Percentiles rank a stretch among this genome's conserved stretches.
Evolutionary conservation across 257 asterid genomes (phyloP).

Genomic region (Solanum clarkiae): DNA sequence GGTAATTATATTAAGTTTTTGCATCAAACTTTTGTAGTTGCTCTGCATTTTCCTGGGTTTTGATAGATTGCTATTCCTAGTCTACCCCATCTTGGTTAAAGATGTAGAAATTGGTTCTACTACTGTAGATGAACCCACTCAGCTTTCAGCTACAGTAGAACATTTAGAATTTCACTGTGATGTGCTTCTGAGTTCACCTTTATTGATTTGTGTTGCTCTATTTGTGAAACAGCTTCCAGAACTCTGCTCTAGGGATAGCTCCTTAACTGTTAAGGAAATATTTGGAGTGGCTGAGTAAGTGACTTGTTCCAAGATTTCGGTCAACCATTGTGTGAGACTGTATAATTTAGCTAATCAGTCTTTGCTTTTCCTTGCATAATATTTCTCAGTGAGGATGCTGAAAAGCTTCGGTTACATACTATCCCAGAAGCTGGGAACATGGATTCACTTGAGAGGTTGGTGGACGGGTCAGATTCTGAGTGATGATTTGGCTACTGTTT

Average conservation of each 20-base stretch:
- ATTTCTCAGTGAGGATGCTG: conserved; percentile 80
- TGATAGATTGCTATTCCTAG: background rate
- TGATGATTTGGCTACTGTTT: conserved; percentile 17
- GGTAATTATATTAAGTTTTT: background rate
- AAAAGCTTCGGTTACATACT: conserved; percentile 72
- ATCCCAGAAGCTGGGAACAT: conserved; percentile 68
- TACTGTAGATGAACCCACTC: background rate
- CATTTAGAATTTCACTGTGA: background rate
- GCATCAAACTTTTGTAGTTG: background rate
- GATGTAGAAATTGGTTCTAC: background rate
- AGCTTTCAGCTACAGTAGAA: background rate
- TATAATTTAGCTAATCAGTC: background rate
- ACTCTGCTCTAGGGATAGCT: conserved; percentile 69
- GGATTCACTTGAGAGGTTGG: conserved; percentile 77
- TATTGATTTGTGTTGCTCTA: background rate
- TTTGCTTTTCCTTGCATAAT: background rate
- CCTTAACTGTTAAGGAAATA: conserved; percentile 73
- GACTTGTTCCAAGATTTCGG: conserved; percentile 1
- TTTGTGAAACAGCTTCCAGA: conserved; percentile 58
- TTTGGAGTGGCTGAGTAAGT: conserved; percentile 96
- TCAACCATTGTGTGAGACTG: background rate
- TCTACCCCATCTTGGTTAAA: background rate
- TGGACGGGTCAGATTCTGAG: conserved; percentile 38
- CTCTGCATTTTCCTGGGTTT: background rate
- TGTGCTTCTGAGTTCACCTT: background rate